Base-by-base conservation (phyloP, 345 rosid species). In the rapeseed (Brassica napus) region DNA sequence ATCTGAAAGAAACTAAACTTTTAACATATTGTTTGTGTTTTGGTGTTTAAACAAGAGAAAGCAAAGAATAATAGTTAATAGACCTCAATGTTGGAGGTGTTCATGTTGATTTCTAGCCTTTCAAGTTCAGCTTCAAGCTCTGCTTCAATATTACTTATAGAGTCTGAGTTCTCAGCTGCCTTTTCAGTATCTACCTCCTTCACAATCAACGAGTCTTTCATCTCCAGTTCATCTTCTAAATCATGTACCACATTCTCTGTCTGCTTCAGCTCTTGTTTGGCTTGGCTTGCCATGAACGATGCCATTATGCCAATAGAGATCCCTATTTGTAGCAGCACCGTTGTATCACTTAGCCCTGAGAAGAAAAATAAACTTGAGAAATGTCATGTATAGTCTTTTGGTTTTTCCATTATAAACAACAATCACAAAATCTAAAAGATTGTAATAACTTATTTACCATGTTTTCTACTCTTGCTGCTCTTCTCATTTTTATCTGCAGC, bases 101-200 rank as follows among this genome's bases (percentile, higher is more conserved):
- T 83, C 76, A 92, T 84, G 82, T 87, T 86, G 42, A 91, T 86
- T 16, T 93, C 97, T 91, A 94, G 85, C 86, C 89, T 91, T 84
- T 89, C 90, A 24, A 92, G 95, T 86, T 92, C 98, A 81, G 97
- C 97, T 89, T 91, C 95, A 82, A 94, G 93, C 85, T 92, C 98
- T 18, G 97, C 97, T 86, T 92, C 98, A 75, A 92, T 92, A 75
- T 86, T 86, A 73, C 97, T 87, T 85, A 86, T 85, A 74, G 87
- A 83, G 65, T 87, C 91, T 14, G 81, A 68, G 71, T 60, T 68
- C 73, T 84, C 86, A 26, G 82, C 87, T 87, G 89, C 85, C 64
- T 81, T 83, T 72, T 76, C 80, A 49, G 79, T 84, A 39, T 74
- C 31, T 52, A 61, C 14, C 16, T 79, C 78, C 62, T 68, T 49